Conservation (phyloP, 2,329 filamentous ascomycete species). For the Alternaria arbusti region DNA sequence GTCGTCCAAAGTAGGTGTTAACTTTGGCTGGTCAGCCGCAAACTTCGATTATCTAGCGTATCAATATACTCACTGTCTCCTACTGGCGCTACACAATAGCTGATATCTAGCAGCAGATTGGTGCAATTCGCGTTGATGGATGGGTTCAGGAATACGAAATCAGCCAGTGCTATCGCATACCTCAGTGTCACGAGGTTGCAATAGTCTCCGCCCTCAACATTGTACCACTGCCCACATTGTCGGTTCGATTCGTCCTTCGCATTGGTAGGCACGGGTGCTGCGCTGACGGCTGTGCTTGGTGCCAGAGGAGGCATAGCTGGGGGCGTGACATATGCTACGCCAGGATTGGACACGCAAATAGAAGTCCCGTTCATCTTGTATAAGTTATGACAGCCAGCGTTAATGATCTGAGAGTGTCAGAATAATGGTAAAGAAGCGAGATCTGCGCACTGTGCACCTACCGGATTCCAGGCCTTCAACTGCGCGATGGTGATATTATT, state of each 20-base stretch:
- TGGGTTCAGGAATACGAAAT: constrained; percentile 12
- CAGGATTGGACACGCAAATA: background rate
- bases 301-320: too few relatives aligned
- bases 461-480: background rate
- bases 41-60: too few relatives aligned
- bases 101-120: background rate
- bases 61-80: background rate
- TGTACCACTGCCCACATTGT: background rate
- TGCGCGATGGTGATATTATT: too few relatives aligned
- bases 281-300: background rate
- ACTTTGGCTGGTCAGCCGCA: background rate
- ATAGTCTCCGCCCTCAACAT: background rate
- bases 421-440: background rate
- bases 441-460: background rate
- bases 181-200: constrained; percentile 1
- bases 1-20: background rate
- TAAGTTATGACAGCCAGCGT: background rate
- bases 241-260: background rate
- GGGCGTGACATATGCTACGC: too few relatives aligned
- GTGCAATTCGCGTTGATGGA: constrained; percentile 7
- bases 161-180: background rate
- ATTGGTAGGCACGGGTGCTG: background rate
- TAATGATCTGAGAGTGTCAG: background rate
- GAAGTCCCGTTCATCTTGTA: background rate
- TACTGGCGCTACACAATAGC: constrained; percentile 10